Conservation (phyloP, 2,329 filamentous ascomycete species). For the Paracamarosporium sp. region DNA sequence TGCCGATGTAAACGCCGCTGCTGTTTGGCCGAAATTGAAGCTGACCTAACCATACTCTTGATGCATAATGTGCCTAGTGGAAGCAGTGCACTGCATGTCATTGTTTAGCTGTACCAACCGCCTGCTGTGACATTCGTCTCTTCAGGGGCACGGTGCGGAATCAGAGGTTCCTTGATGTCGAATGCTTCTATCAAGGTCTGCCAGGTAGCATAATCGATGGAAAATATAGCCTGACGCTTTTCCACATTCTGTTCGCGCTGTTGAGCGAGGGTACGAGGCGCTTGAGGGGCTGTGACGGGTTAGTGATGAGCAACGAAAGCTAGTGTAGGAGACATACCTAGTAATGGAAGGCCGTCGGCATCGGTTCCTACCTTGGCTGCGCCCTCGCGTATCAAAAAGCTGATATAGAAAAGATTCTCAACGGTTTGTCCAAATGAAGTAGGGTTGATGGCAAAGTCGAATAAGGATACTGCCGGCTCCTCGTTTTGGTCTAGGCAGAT, state of each 20-base stretch:
- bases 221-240: conserved; percentile 83
- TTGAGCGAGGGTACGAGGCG: conserved; percentile 57
- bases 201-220: conserved; percentile 87
- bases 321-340: conserved; percentile 67
- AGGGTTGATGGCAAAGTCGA: conserved; percentile 91
- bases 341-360: conserved; percentile 74
- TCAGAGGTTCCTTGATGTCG: conserved; percentile 79
- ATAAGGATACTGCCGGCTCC: conserved; percentile 70
- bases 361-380: conserved; percentile 77
- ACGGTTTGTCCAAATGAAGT: conserved; percentile 91
- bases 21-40: neutral
- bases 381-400: conserved; percentile 90
- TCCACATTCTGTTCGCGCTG: conserved; percentile 62
- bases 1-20: neutral
- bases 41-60: neutral
- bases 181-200: conserved; percentile 77
- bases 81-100: neutral
- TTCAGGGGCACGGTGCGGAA: conserved; percentile 71
- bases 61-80: neutral
- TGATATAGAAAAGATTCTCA: conserved; percentile 96
- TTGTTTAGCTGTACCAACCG: conserved; percentile 34
- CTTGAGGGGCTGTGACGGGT: conserved; percentile 48
- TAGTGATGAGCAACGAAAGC: conserved; percentile 2
- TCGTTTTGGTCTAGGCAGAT: conserved; percentile 65
- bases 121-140: conserved; percentile 28